Conservation (phyloP, 2,329 filamentous ascomycete genomes). For the Ophiostoma sp. region DNA sequence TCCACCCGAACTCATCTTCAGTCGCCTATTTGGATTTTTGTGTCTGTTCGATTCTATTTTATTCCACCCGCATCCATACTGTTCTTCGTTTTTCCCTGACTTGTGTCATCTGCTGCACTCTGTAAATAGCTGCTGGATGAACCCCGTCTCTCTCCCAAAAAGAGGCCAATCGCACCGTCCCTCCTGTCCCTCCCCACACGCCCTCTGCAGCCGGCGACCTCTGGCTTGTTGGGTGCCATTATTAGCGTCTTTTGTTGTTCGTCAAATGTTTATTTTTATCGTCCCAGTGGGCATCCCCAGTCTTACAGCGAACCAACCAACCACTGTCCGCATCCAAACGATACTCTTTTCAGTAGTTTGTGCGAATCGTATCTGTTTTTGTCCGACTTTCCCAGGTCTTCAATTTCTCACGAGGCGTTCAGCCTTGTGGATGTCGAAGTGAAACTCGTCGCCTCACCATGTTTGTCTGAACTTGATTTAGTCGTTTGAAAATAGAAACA, state of each 20-base stretch:
- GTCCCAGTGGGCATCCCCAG: neutral
- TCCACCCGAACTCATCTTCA: neutral
- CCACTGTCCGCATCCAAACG: neutral
- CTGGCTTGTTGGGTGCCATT: neutral
- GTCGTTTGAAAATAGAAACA: neutral
- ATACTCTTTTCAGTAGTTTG: neutral
- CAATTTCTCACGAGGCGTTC: neutral
- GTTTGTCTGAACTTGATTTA: neutral
- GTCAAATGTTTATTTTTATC: conserved; percentile 7
- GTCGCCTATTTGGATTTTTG: no score
- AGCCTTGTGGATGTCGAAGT: neutral
- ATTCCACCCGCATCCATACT: neutral
- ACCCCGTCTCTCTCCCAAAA: neutral
- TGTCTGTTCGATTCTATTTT: neutral
- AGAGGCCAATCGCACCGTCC: neutral
- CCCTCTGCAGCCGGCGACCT: neutral
- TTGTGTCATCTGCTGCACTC: neutral
- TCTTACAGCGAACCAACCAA: neutral
- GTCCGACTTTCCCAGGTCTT: neutral
- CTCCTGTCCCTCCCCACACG: neutral
- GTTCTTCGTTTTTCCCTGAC: neutral
- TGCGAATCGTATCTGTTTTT: neutral
- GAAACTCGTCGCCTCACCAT: neutral
- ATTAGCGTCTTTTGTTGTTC: neutral
- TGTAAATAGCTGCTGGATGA: neutral